phyloP scores from a whole-genome alignment of 495 filamentous ascomycete genomes.

The Penicillium cataractarum region DNA sequence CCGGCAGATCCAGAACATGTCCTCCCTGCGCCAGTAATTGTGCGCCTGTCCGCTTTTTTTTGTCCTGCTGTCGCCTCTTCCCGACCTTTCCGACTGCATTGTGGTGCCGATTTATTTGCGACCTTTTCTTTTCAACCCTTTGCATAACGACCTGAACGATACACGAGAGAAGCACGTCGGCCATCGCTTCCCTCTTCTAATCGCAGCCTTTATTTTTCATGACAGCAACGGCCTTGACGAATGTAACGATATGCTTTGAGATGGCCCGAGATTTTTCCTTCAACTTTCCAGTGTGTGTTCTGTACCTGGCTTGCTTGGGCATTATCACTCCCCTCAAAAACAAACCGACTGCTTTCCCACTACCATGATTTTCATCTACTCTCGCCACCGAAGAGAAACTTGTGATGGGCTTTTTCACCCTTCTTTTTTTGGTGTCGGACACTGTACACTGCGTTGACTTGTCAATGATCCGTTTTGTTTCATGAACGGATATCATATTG shows the following conservation, averaged over 20 bases:
- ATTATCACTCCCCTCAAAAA: constrained; percentile 11
- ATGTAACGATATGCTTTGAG: constrained; percentile 39
- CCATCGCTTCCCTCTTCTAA: constrained; percentile 12
- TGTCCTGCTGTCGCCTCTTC: background rate
- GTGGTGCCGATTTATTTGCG: constrained; percentile 28
- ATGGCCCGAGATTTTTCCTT: constrained; percentile 15
- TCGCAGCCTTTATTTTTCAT: constrained; percentile 32
- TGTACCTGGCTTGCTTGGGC: constrained; percentile 10
- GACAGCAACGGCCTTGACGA: constrained; percentile 48
- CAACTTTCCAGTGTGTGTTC: background rate
- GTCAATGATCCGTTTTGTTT: background rate
- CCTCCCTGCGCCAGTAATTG: constrained; percentile 38
- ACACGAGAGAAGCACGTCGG: constrained; percentile 21
- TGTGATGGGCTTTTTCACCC: constrained; percentile 30
- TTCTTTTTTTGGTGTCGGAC: constrained; percentile 14
- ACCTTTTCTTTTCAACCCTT: constrained; percentile 19
- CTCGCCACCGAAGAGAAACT: constrained; percentile 28
- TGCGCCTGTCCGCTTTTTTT: background rate
- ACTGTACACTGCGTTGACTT: background rate
- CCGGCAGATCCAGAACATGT: constrained; percentile 49
- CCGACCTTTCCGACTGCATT: constrained; percentile 18
- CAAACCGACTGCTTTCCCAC: constrained; percentile 7
- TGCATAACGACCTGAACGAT: constrained; percentile 42
- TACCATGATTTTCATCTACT: constrained; percentile 8
- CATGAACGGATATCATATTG: constrained; percentile 4